These are phyloP conservation scores for Microdochium nivale DNA, from an alignment of 2,329 filamentous ascomycete genomes.

Conservation along the genomic window DNA sequence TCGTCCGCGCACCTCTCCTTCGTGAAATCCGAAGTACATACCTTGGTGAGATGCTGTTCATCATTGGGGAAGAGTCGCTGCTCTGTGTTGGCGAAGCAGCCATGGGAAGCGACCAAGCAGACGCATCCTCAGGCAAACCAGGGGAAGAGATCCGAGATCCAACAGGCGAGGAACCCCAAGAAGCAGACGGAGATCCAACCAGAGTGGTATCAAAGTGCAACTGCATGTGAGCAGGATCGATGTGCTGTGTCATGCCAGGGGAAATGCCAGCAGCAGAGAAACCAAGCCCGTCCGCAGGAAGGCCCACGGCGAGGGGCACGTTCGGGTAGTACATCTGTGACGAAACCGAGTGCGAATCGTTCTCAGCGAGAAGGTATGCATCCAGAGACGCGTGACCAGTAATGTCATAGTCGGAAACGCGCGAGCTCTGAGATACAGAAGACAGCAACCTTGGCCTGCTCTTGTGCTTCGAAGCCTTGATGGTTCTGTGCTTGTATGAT, in stretches of 20 bases:
- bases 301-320: slow-evolving; percentile 34
- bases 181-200: slow-evolving; percentile 39
- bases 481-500: slow-evolving; percentile 34
- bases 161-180: slow-evolving; percentile 43
- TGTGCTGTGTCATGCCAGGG: slow-evolving; percentile 37
- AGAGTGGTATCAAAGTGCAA: slow-evolving; percentile 42
- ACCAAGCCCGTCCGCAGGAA: slow-evolving; percentile 32
- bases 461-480: slow-evolving; percentile 33
- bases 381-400: slow-evolving; percentile 44
- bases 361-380: slow-evolving; percentile 41
- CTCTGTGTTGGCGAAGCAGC: slow-evolving; percentile 34
- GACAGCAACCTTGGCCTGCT: slow-evolving; percentile 34
- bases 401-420: slow-evolving; percentile 42
- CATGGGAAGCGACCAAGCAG: slow-evolving; percentile 24
- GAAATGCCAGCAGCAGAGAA: slow-evolving; percentile 32
- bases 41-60: slow-evolving; percentile 43
- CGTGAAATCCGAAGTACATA: slow-evolving; percentile 27
- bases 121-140: slow-evolving; percentile 38
- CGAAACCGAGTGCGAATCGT: slow-evolving; percentile 35
- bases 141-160: slow-evolving; percentile 44
- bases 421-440: slow-evolving; percentile 37
- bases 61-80: slow-evolving; percentile 39
- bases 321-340: slow-evolving; percentile 43
- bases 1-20: slow-evolving; percentile 1
- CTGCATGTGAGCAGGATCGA: slow-evolving; percentile 48